A percentile compares a stretch with the other conserved stretches of the same genome.
These are phyloP conservation scores for Brassica carinata DNA, from an alignment of 345 rosid genomes.

Conservation along the genomic window DNA sequence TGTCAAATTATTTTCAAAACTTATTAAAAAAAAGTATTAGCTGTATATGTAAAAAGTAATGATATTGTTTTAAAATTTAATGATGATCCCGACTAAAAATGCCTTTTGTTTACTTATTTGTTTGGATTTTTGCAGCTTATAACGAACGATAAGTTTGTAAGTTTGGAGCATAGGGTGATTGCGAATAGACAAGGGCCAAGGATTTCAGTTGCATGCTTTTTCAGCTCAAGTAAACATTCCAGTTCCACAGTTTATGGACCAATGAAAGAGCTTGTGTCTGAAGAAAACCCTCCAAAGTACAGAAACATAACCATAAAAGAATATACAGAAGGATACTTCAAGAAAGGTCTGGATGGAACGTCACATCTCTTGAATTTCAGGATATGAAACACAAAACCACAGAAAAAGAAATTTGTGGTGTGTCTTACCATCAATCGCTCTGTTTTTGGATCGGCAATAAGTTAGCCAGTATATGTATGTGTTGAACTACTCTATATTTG, in stretches of 20 bases:
- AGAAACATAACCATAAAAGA: background rate
- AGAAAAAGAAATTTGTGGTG: background rate
- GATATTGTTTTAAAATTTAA: too few species aligned
- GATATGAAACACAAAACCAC: background rate
- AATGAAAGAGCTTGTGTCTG: background rate
- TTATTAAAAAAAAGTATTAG: too few species aligned
- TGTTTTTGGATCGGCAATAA: background rate
- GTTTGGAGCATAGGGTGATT: background rate
- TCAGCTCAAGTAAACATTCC: background rate
- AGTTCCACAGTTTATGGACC: background rate
- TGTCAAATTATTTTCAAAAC: too few species aligned
- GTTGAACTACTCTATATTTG: background rate
- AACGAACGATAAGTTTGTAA: background rate
- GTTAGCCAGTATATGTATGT: background rate
- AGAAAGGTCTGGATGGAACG: background rate
- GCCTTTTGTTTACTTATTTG: background rate
- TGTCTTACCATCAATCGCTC: background rate
- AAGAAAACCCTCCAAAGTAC: background rate
- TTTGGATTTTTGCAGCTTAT: background rate
- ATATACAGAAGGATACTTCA: background rate
- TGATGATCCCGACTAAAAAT: too few species aligned
- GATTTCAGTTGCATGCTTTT: background rate
- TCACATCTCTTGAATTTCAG: background rate
- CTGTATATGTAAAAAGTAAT: too few species aligned
- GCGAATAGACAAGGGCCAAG: background rate